Evolutionary conservation across 2,329 filamentous ascomycete genomes (phyloP).

Genomic region (Talaromyces sp.): DNA sequence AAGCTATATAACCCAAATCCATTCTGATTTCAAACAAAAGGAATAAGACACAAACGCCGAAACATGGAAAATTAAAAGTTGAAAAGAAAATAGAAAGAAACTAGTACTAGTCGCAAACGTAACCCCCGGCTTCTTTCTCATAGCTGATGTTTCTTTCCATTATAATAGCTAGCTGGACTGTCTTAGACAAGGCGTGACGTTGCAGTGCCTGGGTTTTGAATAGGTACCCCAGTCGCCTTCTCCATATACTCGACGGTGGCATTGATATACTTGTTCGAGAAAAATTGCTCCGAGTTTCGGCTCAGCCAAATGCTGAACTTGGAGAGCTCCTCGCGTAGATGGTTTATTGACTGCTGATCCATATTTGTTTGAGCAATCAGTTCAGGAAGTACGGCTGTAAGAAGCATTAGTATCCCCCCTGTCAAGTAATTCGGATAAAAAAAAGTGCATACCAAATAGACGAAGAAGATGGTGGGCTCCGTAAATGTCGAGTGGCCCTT

Average conservation of each 20-base stretch:
- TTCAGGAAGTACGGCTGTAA: slow-evolving; percentile 55
- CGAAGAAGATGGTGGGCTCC: slow-evolving; percentile 88
- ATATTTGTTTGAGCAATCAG: slow-evolving; percentile 97
- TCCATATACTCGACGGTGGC: slow-evolving; percentile 37
- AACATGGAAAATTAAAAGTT: background rate
- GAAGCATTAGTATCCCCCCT: slow-evolving; percentile 52
- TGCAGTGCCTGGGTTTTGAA: slow-evolving; percentile 26
- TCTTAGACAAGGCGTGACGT: slow-evolving; percentile 25
- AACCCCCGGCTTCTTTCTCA: background rate
- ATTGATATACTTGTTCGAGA: slow-evolving; percentile 47
- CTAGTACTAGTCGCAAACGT: background rate
- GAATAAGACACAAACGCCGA: background rate
- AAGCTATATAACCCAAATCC: background rate
- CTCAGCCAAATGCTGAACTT: slow-evolving; percentile 84
- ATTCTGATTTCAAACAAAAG: background rate
- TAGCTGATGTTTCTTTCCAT: background rate
- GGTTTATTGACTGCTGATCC: slow-evolving; percentile 84
- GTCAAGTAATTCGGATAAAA: slow-evolving; percentile 56
- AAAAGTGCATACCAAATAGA: slow-evolving; percentile 65
- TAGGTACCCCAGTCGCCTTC: slow-evolving; percentile 25
- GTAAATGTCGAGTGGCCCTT: slow-evolving; percentile 74
- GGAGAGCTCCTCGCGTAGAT: slow-evolving; percentile 80
- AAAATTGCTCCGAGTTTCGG: slow-evolving; percentile 71
- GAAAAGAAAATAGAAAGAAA: background rate
- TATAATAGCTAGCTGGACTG: background rate